phyloP scores from a whole-genome alignment of 2,329 filamentous ascomycete species.

The Stemphylium beticola region DNA sequence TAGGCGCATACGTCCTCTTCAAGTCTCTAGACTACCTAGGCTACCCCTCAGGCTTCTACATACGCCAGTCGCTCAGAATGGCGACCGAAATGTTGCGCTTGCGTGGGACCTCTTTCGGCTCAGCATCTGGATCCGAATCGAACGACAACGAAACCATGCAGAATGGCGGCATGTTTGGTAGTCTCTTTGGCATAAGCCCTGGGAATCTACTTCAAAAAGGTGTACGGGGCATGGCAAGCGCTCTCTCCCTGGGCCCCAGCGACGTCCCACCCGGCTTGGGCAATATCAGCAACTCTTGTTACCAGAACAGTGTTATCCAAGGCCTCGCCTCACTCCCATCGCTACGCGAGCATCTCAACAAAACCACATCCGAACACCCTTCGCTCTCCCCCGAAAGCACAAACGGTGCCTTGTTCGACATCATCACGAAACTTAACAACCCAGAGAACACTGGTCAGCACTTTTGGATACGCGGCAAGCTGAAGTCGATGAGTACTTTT shows the following conservation, averaged over 20 bases:
- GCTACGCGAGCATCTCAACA: slow-evolving; percentile 68
- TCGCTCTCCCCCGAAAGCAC: slow-evolving; percentile 52
- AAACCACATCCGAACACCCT: slow-evolving; percentile 39
- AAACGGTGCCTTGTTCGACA: slow-evolving; percentile 64
- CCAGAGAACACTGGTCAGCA: slow-evolving; percentile 73
- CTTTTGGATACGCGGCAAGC: slow-evolving; percentile 78
- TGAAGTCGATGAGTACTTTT: slow-evolving; percentile 94
- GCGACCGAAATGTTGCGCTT: slow-evolving; percentile 12
- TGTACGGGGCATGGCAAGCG: slow-evolving; percentile 45
- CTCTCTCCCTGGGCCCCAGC: slow-evolving; percentile 39
- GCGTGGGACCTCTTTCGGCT: slow-evolving; percentile 8
- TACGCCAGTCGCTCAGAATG: slow-evolving; percentile 55
- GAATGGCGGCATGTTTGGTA: slow-evolving; percentile 34
- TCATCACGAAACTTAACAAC: slow-evolving; percentile 74
- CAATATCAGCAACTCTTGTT: slow-evolving; percentile 95
- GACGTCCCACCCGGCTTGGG: slow-evolving; percentile 69
- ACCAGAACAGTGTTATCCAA: slow-evolving; percentile 95
- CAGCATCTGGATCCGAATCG: slow-evolving; percentile 20
- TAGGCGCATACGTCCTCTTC: slow-evolving; percentile 38
- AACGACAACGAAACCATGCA: slow-evolving; percentile 29
- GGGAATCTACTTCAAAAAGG: slow-evolving; percentile 46
- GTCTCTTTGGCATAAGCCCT: slow-evolving; percentile 48
- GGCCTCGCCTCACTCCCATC: slow-evolving; percentile 74
- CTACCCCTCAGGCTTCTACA: slow-evolving; percentile 55
- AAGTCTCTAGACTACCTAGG: slow-evolving; percentile 36